Evolutionary conservation across 306 rosid genomes (phyloP).

Genomic region (Psophocarpus tetragonolobus): DNA sequence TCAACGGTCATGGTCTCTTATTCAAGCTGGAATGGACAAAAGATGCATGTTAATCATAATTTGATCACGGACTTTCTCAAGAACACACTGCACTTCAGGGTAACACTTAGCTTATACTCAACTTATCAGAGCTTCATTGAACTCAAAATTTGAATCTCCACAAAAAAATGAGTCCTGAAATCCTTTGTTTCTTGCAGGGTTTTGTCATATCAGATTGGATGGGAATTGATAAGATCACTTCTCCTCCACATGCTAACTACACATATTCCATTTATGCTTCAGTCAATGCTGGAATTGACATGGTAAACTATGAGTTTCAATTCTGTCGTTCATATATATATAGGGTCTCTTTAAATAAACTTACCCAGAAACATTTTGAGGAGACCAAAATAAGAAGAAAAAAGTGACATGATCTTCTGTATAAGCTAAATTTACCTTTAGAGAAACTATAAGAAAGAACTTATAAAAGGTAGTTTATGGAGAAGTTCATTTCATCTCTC

Average conservation of each 20-base stretch:
- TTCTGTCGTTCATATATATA: background rate
- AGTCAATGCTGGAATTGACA: conserved; percentile 43
- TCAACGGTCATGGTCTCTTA: conserved; percentile 44
- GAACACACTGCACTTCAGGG: conserved; percentile 37
- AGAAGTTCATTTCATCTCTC: too few species aligned
- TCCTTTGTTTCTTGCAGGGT: conserved; percentile 28
- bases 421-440: too few species aligned
- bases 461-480: too few species aligned
- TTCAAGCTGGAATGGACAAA: conserved; percentile 42
- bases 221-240: conserved; percentile 40
- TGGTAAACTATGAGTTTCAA: conserved; percentile 30
- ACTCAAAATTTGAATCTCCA: background rate
- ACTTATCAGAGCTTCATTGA: background rate
- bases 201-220: conserved; percentile 45
- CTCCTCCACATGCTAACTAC: conserved; percentile 35
- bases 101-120: background rate
- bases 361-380: too few species aligned
- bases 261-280: conserved; percentile 28
- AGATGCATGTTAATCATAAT: conserved; percentile 42
- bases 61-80: conserved; percentile 36
- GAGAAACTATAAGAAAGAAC: too few species aligned
- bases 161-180: background rate
- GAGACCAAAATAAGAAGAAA: too few species aligned
- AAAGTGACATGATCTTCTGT: too few species aligned
- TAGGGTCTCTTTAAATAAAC: too few species aligned